Conservation (phyloP, 2,329 filamentous ascomycete genomes). For the Ceratocystis diversiconidia region DNA sequence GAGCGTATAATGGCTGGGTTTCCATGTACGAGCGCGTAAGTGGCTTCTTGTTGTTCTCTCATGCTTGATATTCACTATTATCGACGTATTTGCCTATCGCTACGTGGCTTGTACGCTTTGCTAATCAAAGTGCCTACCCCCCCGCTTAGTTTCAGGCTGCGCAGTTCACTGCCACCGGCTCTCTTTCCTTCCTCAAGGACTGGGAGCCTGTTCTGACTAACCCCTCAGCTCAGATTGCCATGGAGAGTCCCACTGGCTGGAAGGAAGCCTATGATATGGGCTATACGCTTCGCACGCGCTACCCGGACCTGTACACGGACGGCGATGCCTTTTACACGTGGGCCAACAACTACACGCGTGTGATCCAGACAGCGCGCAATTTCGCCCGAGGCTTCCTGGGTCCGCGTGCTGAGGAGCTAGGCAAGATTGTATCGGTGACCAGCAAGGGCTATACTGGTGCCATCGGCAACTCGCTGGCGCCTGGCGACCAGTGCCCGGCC, state of each 20-base stretch:
- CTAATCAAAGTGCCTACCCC: neutral
- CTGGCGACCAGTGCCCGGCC: slow-evolving; percentile 48
- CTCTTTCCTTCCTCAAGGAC: slow-evolving; percentile 40
- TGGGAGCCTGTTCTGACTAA: slow-evolving; percentile 46
- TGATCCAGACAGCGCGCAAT: slow-evolving; percentile 46
- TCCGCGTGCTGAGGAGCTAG: slow-evolving; percentile 36
- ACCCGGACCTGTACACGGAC: slow-evolving; percentile 36
- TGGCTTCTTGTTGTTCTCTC: neutral
- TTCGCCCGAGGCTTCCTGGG: slow-evolving; percentile 50
- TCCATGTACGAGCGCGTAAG: slow-evolving; percentile 31
- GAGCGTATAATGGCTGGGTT: slow-evolving; percentile 45
- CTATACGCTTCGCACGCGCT: slow-evolving; percentile 35
- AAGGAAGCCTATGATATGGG: slow-evolving; percentile 46
- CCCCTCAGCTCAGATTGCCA: slow-evolving; percentile 41
- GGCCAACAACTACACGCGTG: slow-evolving; percentile 51
- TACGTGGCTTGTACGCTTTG: neutral
- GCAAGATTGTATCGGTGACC: slow-evolving; percentile 45
- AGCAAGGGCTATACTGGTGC: slow-evolving; percentile 35
- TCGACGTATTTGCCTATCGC: too few relatives aligned
- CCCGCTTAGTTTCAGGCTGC: slow-evolving; percentile 36
- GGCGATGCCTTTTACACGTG: slow-evolving; percentile 43
- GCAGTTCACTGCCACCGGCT: slow-evolving; percentile 38
- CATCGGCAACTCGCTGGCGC: slow-evolving; percentile 47
- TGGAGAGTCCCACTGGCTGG: slow-evolving; percentile 46
- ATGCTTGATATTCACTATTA: too few relatives aligned